Percentiles rank a stretch among this genome's conserved stretches.
These are phyloP conservation scores for Yamadazyma dendronema DNA, from an alignment of 1,139 yeast species.

Conservation along the genomic window DNA sequence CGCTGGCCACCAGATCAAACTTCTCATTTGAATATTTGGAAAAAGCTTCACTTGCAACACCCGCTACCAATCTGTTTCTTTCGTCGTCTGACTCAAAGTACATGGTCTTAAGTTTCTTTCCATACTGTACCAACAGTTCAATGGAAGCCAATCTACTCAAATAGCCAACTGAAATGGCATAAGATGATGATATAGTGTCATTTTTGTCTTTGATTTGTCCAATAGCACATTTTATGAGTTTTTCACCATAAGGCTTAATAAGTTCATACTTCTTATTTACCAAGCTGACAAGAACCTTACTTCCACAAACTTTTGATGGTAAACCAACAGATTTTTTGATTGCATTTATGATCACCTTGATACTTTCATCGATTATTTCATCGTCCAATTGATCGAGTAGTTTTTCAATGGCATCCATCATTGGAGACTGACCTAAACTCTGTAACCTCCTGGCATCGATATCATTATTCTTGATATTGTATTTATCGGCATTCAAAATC, in stretches of 20 bases:
- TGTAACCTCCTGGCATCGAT: conserved; percentile 78
- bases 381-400: conserved; percentile 60
- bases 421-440: conserved; percentile 76
- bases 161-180: conserved; percentile 81
- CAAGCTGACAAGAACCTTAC: conserved; percentile 69
- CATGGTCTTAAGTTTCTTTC: conserved; percentile 47
- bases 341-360: conserved; percentile 46
- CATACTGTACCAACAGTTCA: conserved; percentile 55
- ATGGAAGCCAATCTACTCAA: conserved; percentile 62
- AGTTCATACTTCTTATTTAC: conserved; percentile 56
- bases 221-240: conserved; percentile 54
- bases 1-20: conserved; percentile 60
- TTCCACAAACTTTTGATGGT: conserved; percentile 87
- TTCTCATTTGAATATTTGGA: conserved; percentile 73
- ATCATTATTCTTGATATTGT: conserved; percentile 66
- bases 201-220: conserved; percentile 69
- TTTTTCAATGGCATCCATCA: conserved; percentile 83
- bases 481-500: conserved; percentile 85
- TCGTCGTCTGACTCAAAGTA: conserved; percentile 63
- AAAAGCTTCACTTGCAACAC: conserved; percentile 64
- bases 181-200: conserved; percentile 70
- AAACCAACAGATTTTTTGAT: conserved; percentile 77
- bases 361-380: conserved; percentile 48
- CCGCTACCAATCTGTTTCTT: conserved; percentile 51
- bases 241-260: conserved; percentile 60